phyloP scores from a whole-genome alignment of 305 asterid species.

The Fraxinus ornus region DNA sequence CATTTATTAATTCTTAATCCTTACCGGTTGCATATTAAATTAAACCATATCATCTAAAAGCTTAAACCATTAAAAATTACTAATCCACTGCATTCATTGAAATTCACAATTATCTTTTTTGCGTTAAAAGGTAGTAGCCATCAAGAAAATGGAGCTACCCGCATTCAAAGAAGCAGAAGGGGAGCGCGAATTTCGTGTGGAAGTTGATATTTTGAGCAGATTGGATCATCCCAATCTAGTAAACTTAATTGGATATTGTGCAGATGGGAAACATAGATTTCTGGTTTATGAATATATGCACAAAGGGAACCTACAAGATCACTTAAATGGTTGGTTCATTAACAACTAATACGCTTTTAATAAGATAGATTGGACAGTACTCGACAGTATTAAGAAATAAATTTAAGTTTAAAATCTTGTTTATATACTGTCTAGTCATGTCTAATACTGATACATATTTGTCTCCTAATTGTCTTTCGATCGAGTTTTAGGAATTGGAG shows the following conservation, averaged over 20 bases:
- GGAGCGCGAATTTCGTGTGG: constrained; percentile 89
- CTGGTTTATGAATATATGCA: constrained; percentile 87
- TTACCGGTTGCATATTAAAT: neutral
- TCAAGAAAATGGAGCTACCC: constrained; percentile 93
- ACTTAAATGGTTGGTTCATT: constrained; percentile 69
- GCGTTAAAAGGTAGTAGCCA: constrained; percentile 70
- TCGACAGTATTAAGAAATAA: neutral
- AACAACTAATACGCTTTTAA: neutral
- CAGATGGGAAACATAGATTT: constrained; percentile 93
- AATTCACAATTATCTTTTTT: neutral
- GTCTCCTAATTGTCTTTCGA: neutral
- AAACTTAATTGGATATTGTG: constrained; percentile 80
- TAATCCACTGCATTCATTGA: neutral
- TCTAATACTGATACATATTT: neutral
- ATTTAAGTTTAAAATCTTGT: neutral
- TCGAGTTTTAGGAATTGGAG: constrained; percentile 59
- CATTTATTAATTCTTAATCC: neutral
- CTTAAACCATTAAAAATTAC: constrained; percentile 6
- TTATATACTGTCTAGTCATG: neutral
- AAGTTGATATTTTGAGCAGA: constrained; percentile 92
- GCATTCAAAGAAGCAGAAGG: constrained; percentile 86
- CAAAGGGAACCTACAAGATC: constrained; percentile 92
- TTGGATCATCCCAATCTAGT: constrained; percentile 92
- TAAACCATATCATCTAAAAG: neutral
- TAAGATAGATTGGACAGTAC: neutral